Percentiles rank a stretch among this genome's conserved stretches.
Evolutionary conservation across 2,329 filamentous ascomycete species (phyloP).

Genomic region (Sarocladium oryzae): DNA sequence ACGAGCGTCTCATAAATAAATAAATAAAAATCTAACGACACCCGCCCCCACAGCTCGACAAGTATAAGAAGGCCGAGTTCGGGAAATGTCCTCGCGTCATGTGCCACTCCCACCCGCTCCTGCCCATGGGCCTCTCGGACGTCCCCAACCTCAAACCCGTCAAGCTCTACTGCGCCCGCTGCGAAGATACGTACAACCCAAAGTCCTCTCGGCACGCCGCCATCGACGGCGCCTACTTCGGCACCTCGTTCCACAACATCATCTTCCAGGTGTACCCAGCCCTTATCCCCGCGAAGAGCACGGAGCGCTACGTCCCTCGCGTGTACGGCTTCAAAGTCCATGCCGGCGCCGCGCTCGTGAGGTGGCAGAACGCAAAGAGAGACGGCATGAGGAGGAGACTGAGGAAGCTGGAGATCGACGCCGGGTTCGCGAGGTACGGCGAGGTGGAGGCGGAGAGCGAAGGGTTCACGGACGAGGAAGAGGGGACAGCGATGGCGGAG

Average conservation of each 20-base stretch:
- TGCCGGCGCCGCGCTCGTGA: constrained; percentile 74
- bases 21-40: no score
- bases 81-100: constrained; percentile 96
- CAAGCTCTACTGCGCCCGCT: constrained; percentile 94
- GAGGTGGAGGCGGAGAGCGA: constrained; percentile 56
- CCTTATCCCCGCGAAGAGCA: constrained; percentile 78
- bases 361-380: constrained; percentile 81
- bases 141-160: constrained; percentile 81
- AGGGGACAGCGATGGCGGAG: constrained; percentile 31
- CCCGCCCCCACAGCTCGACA: constrained; percentile 67
- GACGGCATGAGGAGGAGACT: constrained; percentile 78
- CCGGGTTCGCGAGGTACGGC: constrained; percentile 68
- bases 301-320: constrained; percentile 78
- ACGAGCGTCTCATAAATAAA: not conserved
- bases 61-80: constrained; percentile 97
- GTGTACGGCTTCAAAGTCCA: constrained; percentile 97
- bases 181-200: constrained; percentile 98
- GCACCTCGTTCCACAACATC: constrained; percentile 97
- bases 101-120: constrained; percentile 85
- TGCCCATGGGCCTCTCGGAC: constrained; percentile 93
- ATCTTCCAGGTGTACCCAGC: constrained; percentile 97
- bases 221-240: constrained; percentile 97
- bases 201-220: constrained; percentile 93
- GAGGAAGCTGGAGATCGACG: constrained; percentile 64
- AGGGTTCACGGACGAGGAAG: constrained; percentile 34